Evolutionary conservation across 164 flowering plant genomes (phyloP).

Genomic region (Piper betle): DNA sequence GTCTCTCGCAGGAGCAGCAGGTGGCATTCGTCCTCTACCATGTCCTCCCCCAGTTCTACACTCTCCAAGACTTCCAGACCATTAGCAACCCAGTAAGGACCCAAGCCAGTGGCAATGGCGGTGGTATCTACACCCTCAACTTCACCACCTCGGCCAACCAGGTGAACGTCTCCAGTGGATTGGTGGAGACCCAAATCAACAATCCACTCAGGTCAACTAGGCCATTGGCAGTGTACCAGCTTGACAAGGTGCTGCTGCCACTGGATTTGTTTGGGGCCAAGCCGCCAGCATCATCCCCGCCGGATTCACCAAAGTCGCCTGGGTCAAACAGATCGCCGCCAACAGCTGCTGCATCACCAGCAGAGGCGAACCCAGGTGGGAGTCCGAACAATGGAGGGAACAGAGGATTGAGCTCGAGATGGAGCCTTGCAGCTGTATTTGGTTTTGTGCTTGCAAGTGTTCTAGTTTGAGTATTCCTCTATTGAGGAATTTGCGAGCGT

Average conservation of each 20-base stretch:
- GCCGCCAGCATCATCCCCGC: constrained; percentile 14
- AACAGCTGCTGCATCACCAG: neutral
- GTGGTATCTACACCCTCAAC: constrained; percentile 32
- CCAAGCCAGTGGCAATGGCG: constrained; percentile 37
- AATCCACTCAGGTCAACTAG: constrained; percentile 27
- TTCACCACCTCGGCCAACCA: constrained; percentile 36
- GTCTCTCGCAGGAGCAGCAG: constrained; percentile 34
- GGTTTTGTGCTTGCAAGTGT: neutral
- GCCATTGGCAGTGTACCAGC: constrained; percentile 67
- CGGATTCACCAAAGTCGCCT: constrained; percentile 3
- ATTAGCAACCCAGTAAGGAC: constrained; percentile 77
- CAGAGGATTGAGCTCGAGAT: constrained; percentile 15
- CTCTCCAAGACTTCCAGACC: constrained; percentile 15
- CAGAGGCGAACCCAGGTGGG: neutral
- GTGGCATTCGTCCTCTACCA: constrained; percentile 56
- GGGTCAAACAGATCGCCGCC: neutral
- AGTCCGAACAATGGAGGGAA: constrained; percentile 10
- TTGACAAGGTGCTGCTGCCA: constrained; percentile 71
- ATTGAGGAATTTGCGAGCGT: too few species aligned
- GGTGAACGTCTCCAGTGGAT: constrained; percentile 56
- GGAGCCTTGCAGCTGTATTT: constrained; percentile 14
- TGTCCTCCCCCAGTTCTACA: constrained; percentile 52
- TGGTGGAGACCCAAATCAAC: constrained; percentile 31
- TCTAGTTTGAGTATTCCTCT: neutral
- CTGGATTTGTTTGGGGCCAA: constrained; percentile 31